Percentiles rank a stretch among this genome's conserved stretches.
phyloP scores from a whole-genome alignment of 192 early-diverging fungal genomes.

The Coemansia sp. region DNA sequence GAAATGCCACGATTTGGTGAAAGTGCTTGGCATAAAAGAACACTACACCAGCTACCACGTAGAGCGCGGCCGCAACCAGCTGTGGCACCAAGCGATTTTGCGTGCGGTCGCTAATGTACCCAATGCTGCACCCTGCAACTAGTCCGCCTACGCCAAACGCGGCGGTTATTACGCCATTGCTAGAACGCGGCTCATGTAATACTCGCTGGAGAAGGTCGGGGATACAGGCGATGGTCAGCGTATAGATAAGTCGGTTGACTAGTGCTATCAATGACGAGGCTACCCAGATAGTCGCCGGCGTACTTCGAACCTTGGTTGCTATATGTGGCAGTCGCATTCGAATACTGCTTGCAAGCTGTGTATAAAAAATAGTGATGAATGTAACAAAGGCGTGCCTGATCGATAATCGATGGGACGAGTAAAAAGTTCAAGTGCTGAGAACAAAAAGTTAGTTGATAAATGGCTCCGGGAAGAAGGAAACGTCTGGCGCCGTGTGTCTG shows the following conservation, averaged over 20 bases:
- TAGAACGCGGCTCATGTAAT: constrained; percentile 38
- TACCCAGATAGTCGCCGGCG: constrained; percentile 44
- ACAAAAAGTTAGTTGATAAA: neutral
- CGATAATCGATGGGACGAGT: constrained; percentile 1
- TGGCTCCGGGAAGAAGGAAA: neutral
- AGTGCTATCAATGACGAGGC: constrained; percentile 41
- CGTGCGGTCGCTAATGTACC: constrained; percentile 50
- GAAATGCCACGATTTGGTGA: constrained; percentile 45
- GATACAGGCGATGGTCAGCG: constrained; percentile 48
- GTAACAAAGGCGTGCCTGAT: constrained; percentile 6
- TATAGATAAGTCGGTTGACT: constrained; percentile 51
- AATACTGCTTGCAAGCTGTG: neutral
- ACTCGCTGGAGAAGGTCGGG: constrained; percentile 44
- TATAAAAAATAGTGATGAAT: neutral
- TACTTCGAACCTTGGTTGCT: constrained; percentile 36
- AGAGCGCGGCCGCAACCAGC: constrained; percentile 32
- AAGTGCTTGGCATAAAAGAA: constrained; percentile 38
- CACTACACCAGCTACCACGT: constrained; percentile 33
- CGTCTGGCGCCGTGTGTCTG: neutral
- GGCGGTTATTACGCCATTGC: constrained; percentile 47
- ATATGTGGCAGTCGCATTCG: constrained; percentile 26
- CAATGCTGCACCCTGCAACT: constrained; percentile 28
- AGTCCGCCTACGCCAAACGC: constrained; percentile 53
- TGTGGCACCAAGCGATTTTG: constrained; percentile 42
- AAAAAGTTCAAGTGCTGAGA: neutral